phyloP scores from a whole-genome alignment of 805 yeast species.

The Nakazawaea ambrosiae region DNA sequence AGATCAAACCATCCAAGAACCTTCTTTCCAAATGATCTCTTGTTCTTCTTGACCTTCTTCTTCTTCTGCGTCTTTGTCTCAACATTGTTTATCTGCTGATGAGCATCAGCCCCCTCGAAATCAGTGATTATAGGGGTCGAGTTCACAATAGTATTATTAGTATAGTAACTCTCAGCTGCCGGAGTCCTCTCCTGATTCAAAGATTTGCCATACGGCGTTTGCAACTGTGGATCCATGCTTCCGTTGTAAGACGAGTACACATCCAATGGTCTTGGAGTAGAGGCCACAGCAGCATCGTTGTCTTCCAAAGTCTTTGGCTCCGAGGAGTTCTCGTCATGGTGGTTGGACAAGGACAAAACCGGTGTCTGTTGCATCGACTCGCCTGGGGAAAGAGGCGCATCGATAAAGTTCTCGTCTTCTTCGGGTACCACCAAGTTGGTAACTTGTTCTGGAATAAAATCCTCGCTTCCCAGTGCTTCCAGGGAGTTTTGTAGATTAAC shows the following conservation, averaged over 20 bases:
- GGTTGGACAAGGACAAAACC: conserved; percentile 1
- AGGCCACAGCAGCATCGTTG: not conserved
- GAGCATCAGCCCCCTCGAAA: not conserved
- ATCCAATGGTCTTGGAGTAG: not conserved
- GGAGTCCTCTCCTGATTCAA: conserved; percentile 1
- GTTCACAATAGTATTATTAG: too few relatives aligned
- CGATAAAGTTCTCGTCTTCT: not conserved
- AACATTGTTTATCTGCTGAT: not conserved
- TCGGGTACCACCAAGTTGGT: not conserved
- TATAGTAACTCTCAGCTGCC: too few relatives aligned
- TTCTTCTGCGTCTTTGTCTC: not conserved
- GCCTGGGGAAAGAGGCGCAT: not conserved
- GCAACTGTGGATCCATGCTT: too few relatives aligned
- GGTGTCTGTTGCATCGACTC: conserved; percentile 3
- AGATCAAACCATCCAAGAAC: conserved; percentile 10
- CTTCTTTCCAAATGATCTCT: conserved; percentile 10
- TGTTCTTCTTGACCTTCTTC: conserved; percentile 2
- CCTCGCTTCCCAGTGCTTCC: too few relatives aligned
- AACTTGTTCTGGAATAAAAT: too few relatives aligned
- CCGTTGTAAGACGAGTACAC: not conserved
- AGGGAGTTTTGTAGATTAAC: too few relatives aligned
- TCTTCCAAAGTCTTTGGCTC: conserved; percentile 4
- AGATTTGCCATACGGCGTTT: not conserved
- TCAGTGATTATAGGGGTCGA: too few relatives aligned
- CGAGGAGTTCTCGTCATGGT: conserved; percentile 2